Base-by-base conservation (phyloP, 2,329 filamentous ascomycete species). In the Harringtonia aguacate region DNA sequence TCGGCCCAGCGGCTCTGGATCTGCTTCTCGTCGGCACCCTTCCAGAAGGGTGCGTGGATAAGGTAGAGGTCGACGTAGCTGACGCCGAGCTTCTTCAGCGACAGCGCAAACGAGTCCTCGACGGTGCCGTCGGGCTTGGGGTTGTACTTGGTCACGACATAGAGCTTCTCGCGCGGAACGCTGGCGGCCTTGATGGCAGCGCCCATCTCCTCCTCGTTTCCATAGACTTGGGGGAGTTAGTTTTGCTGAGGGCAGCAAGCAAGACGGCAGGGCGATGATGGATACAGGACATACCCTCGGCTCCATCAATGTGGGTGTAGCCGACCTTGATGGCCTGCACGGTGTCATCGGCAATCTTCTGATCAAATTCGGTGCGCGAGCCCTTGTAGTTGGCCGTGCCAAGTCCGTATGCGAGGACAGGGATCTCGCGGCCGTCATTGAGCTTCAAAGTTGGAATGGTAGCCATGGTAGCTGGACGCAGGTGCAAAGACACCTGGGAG, bases 31-130 rank as follows among this genome's bases (percentile, higher is more conserved):
- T 62, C 58, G 6, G 59, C 60, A 3, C 65, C 61, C 46, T 71
- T 68, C 52, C 72, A 73, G 53, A 65, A 79, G 14, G 77, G 77
- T 17, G 64, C 61, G 59, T 81, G 77, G 50, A 81, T 72, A 8
- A 81, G 67, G 61, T 84, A 87, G 37, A 85, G 69, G 58, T 88
- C 82, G 10, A 88, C 72, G 55, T 86, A 85, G 50, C 82, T 77
- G 22, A 84, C 63, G 15, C 72, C 69, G n/a, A 87, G 73, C 51
- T 77, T 80, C 58, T 72, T 61, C 29, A 88, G 72, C 2, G 79
- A 81, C 48, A 68, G 59, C 14, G 73, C 57, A 50, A 86, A 70
- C 14, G 74, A 71, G 48, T 70, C 67, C 27, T 64, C 58, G 22
- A 71, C 61, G 40, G 66, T 56, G 50, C 63, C 49, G 17, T 35